Base-by-base conservation (phyloP, 345 rosid genomes). In the Nasturtium officinale region DNA sequence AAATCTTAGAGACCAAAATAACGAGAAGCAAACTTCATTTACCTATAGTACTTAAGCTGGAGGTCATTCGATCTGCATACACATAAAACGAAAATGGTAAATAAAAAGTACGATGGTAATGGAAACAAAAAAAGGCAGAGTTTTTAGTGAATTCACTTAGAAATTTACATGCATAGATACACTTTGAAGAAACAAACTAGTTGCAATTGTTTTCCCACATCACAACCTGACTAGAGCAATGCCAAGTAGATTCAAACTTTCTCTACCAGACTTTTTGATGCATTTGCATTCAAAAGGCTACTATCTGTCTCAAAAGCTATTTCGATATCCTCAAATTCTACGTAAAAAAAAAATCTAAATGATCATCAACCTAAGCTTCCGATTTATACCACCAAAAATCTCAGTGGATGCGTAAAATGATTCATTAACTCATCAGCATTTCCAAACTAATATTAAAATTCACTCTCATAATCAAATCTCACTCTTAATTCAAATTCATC, bases 31-130 rank as follows among this genome's bases (percentile, higher is more conserved):
- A 78, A 75, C 65, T 28, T 77, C 81, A 51, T 58, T 62, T 38
- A 63, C 77, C 78, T 53, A 67, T 73, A 43, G 42, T 71, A 53
- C 60, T 64, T 62, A 70, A 78, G 91, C 83, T 77, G 79, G 83
- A 81, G 83, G 75, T 87, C 87, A 82, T 80, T 74, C 58, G 86
- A 83, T 85, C 85, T 81, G 78, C 66, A 15, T 62, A 57, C 69
- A 77, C 52, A 73, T 46, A 81, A 28, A 61, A 29, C n/a, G 32
- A 13, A 72, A 37, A 63, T 26, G 50, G 61, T 55, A 63, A 28
- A 32, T 45, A 17, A 69, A 28, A 56, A 25, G 35, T 2, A 15
- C 0, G 6, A 17, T 48, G 28, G 5, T 47, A 45, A 60, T 6
- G 67, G 37, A 74, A 52, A 69, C 56, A 53, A 11, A 45, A 45